Base-by-base conservation (phyloP, 306 rosid genomes). In the Mucuna pruriens region DNA sequence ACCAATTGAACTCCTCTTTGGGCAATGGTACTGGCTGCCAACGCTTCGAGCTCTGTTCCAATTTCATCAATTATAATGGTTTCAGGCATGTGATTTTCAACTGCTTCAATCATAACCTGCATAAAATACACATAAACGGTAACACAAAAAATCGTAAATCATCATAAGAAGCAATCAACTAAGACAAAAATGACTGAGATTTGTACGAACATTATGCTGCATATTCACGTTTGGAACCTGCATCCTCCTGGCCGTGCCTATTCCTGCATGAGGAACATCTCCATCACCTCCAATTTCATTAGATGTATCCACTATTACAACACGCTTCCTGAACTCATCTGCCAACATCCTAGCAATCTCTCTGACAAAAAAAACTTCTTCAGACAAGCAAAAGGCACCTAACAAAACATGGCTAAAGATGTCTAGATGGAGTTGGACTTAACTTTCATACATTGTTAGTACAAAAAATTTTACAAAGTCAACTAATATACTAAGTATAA, bases 221-320 rank as follows among this genome's bases (percentile, higher is more conserved):
- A 96, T 85, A 75, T 96, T 86, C 3, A 96, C 99, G 34, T 96
- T 93, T 11, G 99, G 97, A 80, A 96, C 99, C 88, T 96, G 99
- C 99, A 96, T 93, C 90, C 99, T 92, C 86, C 99, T 93, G 26
- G 99, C 98, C 61, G 87, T 88, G 72, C 97, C 99, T 82, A 96
- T 96, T 74, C 99, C 99, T 22, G 89, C 88, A 74, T 96, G 99
- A 44, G 99, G 99, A 44, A 96, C 87, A 85, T 96, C 99, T 60
- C 99, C 99, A 74, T 96, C 99, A 77, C 99, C 99, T 69, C 98
- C 98, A 78, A 96, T 96, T 84, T 96, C 98, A 76, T 96, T 96
- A 36, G 99, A 96, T 4, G 99, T 93, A 86, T 96, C 99, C 74
- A 96, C 98, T 80, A 96, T 96, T 69, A 96, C 94, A 51, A 96